Evolutionary conservation across 2,329 filamentous ascomycete genomes (phyloP), one percentile per base, ranked within the genome.

Genomic region (Sclerotinia nivalis): DNA sequence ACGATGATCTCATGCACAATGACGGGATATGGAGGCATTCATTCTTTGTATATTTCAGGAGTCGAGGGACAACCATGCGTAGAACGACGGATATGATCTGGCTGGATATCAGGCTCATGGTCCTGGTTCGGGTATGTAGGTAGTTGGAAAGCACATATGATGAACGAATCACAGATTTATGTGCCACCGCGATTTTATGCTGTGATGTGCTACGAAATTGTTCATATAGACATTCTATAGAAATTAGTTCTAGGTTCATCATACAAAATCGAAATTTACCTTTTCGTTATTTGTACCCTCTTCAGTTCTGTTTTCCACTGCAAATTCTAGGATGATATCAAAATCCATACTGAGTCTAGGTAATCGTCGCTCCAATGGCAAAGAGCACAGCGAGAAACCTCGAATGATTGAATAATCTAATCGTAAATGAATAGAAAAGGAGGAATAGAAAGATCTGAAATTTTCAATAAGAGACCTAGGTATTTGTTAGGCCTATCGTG

Each of bases 21-120:
- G 47, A 18, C 5, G 34, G 13, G 34, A 18, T 50, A 28, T 7
- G 45, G 31, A n/a, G 20, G 15, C n/a, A 52, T 60, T 61, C 68
- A 54, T 71, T 72, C 68, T 54, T 72, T 72, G 68, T 74, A 70
- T 61, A 72, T 72, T 69, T 55, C 66, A 66, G 67, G 72, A 60
- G 47, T 28, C 25, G 22, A 34, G 20, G 28, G 47, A 52, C 10
- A 64, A 37, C 28, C 13, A 31, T 25, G 13, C 31, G 15, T 52
- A 13, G 31, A 34, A 64, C 22, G 60, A 47, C 31, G 15, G 25
- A 64, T 64, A 4, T 50, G 60, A 64, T 40, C 47, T 50, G 22
- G 31, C 22, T 52, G 31, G 47, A 52, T 64, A 64, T 50, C 50
- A 34, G 45, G 45, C 37, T 64, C 22, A 64, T 50, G 15, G 20